These are phyloP conservation scores for Jacaranda mimosifolia DNA, from an alignment of 257 asterid genomes.

Conservation along the genomic window DNA sequence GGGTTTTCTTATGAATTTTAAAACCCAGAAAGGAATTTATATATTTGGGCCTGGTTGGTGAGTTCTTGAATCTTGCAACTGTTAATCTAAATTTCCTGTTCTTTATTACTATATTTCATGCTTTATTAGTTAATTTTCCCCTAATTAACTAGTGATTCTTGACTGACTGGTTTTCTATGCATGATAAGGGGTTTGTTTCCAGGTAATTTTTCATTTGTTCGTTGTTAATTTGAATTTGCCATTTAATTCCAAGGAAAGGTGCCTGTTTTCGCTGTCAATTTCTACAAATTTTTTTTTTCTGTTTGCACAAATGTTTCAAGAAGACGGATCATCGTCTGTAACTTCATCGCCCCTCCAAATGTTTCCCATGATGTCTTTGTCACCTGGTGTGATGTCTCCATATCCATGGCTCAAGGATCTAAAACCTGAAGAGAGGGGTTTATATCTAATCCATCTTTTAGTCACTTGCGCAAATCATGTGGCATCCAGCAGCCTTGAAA, in stretches of 20 bases:
- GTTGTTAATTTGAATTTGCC: conserved; percentile 6
- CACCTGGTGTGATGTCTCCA: conserved; percentile 69
- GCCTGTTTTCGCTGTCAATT: conserved; percentile 19
- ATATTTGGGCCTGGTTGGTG: conserved; percentile 46
- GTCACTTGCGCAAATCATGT: conserved; percentile 91
- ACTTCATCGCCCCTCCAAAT: conserved; percentile 75
- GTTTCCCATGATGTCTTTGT: conserved; percentile 62
- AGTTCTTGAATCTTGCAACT: conserved; percentile 38
- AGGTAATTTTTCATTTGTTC: conserved; percentile 13
- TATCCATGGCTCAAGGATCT: conserved; percentile 85
- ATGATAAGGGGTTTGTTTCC: conserved; percentile 13
- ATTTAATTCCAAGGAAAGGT: neutral
- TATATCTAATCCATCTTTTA: conserved; percentile 78
- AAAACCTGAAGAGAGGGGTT: conserved; percentile 91
- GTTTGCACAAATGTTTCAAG: conserved; percentile 72
- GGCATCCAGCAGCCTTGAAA: conserved; percentile 74
- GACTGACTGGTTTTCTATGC: conserved; percentile 1
- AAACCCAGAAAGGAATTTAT: conserved; percentile 44
- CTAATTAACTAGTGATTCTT: neutral
- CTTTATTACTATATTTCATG: neutral
- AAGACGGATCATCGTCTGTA: conserved; percentile 89
- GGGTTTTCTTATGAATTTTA: conserved; percentile 41
- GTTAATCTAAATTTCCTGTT: neutral
- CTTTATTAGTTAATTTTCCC: conserved; percentile 2
- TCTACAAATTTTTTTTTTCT: neutral